Evolutionary conservation across 2,329 filamentous ascomycete genomes (phyloP).

Genomic region (Bipolaris bicolor): DNA sequence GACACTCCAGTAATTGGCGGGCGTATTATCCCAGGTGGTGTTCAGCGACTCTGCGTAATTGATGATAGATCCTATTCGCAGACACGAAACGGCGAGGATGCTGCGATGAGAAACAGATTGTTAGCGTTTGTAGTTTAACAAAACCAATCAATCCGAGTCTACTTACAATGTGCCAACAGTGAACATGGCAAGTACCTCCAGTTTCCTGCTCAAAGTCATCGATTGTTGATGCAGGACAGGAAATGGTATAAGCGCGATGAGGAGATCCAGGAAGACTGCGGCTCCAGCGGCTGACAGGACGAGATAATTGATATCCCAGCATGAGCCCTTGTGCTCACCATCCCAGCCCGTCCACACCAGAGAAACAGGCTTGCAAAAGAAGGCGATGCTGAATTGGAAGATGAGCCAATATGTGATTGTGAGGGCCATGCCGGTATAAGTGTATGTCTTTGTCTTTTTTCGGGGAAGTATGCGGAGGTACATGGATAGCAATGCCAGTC

Average conservation of each 20-base stretch:
- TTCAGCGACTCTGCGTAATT: constrained; percentile 5
- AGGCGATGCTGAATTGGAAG: background rate
- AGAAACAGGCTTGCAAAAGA: background rate
- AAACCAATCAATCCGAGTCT: background rate
- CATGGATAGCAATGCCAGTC: constrained; percentile 37
- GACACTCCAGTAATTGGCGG: constrained; percentile 7
- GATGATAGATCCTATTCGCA: background rate
- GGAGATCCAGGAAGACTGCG: background rate
- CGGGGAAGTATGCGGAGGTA: constrained; percentile 41
- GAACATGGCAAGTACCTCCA: background rate
- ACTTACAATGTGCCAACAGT: background rate
- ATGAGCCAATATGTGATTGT: background rate
- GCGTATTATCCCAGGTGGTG: constrained; percentile 4
- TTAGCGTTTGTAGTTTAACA: background rate
- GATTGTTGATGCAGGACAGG: background rate
- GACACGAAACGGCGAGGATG: background rate
- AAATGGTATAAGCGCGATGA: background rate
- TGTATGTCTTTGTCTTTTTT: constrained; percentile 13
- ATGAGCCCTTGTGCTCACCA: background rate
- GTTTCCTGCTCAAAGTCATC: background rate
- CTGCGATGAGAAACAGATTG: background rate
- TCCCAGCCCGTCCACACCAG: background rate
- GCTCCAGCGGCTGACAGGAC: background rate
- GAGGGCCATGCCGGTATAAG: constrained; percentile 8
- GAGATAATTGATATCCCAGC: background rate